Percentiles rank a stretch among this genome's conserved stretches.
Conservation (phyloP, 805 yeast species). For the Nakazawaea sp. region DNA sequence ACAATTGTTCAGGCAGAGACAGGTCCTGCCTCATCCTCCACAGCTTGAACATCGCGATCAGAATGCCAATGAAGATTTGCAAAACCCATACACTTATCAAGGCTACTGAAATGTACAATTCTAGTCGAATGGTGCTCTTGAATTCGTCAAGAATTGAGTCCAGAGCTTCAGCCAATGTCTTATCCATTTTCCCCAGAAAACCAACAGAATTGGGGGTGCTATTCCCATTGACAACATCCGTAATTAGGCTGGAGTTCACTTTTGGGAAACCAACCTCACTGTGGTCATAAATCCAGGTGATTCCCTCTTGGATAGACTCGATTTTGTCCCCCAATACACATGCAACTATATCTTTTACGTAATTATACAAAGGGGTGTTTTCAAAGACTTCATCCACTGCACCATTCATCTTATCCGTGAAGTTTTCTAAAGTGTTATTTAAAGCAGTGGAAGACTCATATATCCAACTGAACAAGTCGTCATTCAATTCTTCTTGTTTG, state of each 20-base stretch:
- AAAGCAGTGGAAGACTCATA: slow-evolving; percentile 47
- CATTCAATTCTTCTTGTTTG: slow-evolving; percentile 51
- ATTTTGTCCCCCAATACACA: slow-evolving; percentile 79
- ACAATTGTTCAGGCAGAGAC: no score
- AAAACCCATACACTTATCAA: slow-evolving; percentile 42
- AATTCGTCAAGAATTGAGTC: slow-evolving; percentile 25
- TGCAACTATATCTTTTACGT: slow-evolving; percentile 61
- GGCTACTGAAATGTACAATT: slow-evolving; percentile 37
- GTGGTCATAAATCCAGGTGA: slow-evolving; percentile 71
- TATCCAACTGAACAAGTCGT: slow-evolving; percentile 61
- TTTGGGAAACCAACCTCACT: slow-evolving; percentile 52
- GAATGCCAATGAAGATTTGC: slow-evolving; percentile 33
- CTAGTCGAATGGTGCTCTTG: slow-evolving; percentile 30
- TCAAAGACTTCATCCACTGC: slow-evolving; percentile 58
- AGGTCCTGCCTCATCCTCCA: no score
- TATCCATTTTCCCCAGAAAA: slow-evolving; percentile 15
- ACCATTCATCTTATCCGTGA: slow-evolving; percentile 51
- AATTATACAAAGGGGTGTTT: slow-evolving; percentile 56
- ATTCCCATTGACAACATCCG: slow-evolving; percentile 6
- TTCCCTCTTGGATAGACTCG: slow-evolving; percentile 55
- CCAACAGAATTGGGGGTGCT: not conserved
- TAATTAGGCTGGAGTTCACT: not conserved
- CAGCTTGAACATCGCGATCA: slow-evolving; percentile 4
- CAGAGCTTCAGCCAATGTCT: slow-evolving; percentile 19
- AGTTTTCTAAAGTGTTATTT: slow-evolving; percentile 51